phyloP scores from a whole-genome alignment of 768 basidiomycete genomes.

The Melanogaster broomeanus region DNA sequence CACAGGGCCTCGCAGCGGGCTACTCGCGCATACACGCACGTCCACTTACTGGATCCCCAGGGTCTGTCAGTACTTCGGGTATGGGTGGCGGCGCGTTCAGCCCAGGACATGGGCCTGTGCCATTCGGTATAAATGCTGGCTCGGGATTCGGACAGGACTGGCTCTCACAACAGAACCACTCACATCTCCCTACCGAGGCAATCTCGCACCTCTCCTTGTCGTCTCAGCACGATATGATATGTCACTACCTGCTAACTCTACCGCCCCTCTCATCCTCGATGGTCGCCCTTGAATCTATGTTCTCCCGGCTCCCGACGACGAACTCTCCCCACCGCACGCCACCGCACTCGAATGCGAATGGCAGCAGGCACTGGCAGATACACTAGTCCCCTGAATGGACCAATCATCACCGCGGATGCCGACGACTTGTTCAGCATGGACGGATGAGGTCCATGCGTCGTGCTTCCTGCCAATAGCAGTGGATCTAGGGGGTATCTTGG shows the following conservation, averaged over 20 bases:
- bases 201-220: slow-evolving; percentile 25
- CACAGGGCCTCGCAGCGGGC: slow-evolving; percentile 90
- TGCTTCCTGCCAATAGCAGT: too few relatives aligned
- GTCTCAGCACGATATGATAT: slow-evolving; percentile 21
- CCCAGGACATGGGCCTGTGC: slow-evolving; percentile 32
- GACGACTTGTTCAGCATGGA: slow-evolving; percentile 79
- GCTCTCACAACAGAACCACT: slow-evolving; percentile 28
- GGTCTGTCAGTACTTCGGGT: slow-evolving; percentile 29
- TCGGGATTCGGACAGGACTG: slow-evolving; percentile 23
- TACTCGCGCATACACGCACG: slow-evolving; percentile 86
- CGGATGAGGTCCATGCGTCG: slow-evolving; percentile 27
- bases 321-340: slow-evolving; percentile 29
- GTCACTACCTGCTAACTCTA: background rate
- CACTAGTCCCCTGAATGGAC: slow-evolving; percentile 64
- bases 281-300: slow-evolving; percentile 50
- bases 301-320: slow-evolving; percentile 44
- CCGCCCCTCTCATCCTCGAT: slow-evolving; percentile 17
- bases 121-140: slow-evolving; percentile 32
- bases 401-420: slow-evolving; percentile 57
- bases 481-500: background rate
- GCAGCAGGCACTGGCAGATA: slow-evolving; percentile 38
- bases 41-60: slow-evolving; percentile 42
- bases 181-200: slow-evolving; percentile 17
- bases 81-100: slow-evolving; percentile 29
- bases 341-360: slow-evolving; percentile 18